Evolutionary conservation across 331 rosid species (phyloP), one percentile per base, ranked within the genome.

Genomic region (Quercus tomentella): DNA sequence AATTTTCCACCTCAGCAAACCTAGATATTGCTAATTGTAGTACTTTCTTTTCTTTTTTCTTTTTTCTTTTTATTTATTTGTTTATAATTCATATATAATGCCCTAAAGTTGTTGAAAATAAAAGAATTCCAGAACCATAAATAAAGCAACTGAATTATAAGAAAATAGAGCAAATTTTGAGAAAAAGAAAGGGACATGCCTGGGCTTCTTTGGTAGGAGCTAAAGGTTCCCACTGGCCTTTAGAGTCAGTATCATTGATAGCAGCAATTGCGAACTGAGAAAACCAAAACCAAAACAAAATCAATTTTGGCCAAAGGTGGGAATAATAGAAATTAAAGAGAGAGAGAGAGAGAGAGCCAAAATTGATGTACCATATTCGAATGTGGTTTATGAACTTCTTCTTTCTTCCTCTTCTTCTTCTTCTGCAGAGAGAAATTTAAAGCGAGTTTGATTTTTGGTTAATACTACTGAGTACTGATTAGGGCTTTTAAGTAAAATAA

Each of bases 121-220:
- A 49, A 49, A 49, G 18, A 49, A 12, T 14, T 49, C 55, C 55
- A 11, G 2, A 49, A 49, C 55, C 55, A 12, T 49, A 41, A 9
- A 41, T 41, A 41, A 41, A 41, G 49, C 49, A 41, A 41, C 49
- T 0, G 12, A 41, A 41, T 41, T 9, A 41, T 41, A 41, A 41
- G 49, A 9, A 9, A 9, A 41, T 41, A 5, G 43, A 25, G 74
- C 11, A 58, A 23, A 75, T 41, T 41, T 9, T 41, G 12, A 31
- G 35, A 35, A 58, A 79, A 58, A 55, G 80, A 76, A 66, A 55
- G 75, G n/a, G 82, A 61, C 84, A 78, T 86, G 79, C 99, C 98
- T 89, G 99, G 49, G 98, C 98, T 87, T 95, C 99, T 89, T 95
- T 93, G 61, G 99, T 95, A 4, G 99, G 99, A 65, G 98, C 99